A percentile compares a stretch with the other conserved stretches of the same genome.
These are phyloP conservation scores for Sphagnum contortum DNA, from an alignment of 225 moss, liverwort and hornwort species.

Conservation along the genomic window DNA sequence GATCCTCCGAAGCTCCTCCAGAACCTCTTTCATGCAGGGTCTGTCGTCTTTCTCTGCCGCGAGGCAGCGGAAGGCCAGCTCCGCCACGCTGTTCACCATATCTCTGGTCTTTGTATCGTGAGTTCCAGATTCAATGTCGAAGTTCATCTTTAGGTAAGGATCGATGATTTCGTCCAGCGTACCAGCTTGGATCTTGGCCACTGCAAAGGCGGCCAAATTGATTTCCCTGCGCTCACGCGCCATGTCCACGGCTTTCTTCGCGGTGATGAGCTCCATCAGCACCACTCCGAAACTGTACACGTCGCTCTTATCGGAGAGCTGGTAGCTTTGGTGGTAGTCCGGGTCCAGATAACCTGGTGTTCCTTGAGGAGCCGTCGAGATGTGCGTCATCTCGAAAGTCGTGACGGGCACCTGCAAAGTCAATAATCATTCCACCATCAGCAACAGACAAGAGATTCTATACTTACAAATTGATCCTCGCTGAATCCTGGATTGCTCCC, in stretches of 20 bases:
- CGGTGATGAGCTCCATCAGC: slow-evolving; percentile 44
- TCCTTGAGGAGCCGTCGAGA: slow-evolving; percentile 43
- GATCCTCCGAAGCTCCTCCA: slow-evolving; percentile 26
- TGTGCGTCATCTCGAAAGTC: slow-evolving; percentile 23
- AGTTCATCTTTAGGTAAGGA: slow-evolving; percentile 13
- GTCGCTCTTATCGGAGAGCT: slow-evolving; percentile 45
- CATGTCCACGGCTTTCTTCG: slow-evolving; percentile 46
- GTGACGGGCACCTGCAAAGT: slow-evolving; percentile 13
- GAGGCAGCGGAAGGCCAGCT: slow-evolving; percentile 35
- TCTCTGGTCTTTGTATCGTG: neutral
- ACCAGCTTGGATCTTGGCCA: slow-evolving; percentile 37
- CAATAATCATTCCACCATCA: too few species aligned
- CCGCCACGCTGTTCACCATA: slow-evolving; percentile 39
- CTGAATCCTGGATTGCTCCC: too few species aligned
- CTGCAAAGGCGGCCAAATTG: slow-evolving; percentile 33
- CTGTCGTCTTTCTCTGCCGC: slow-evolving; percentile 40
- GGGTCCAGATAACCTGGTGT: slow-evolving; percentile 45
- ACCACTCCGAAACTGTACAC: slow-evolving; percentile 50
- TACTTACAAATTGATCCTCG: too few species aligned
- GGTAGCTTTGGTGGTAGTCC: slow-evolving; percentile 42
- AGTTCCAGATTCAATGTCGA: slow-evolving; percentile 5
- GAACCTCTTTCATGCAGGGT: slow-evolving; percentile 37
- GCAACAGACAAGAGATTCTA: too few species aligned
- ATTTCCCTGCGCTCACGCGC: slow-evolving; percentile 44
- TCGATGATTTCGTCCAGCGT: slow-evolving; percentile 30